Conservation (phyloP, 73 alveolate species). For the Tetrahymena thermophila region DNA sequence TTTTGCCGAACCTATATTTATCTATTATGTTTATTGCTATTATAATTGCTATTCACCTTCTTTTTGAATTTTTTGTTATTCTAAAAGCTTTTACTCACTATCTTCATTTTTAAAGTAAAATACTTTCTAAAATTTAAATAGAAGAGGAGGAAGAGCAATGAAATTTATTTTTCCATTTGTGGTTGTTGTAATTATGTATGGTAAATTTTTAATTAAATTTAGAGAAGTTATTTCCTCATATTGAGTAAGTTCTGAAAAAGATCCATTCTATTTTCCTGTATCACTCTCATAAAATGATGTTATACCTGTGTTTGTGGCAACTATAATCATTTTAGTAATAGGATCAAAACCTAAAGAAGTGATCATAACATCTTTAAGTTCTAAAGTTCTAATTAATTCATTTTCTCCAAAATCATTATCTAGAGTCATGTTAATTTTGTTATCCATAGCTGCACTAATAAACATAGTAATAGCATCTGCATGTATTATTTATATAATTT, state of each 20-base stretch:
- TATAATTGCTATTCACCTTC: background rate
- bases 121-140: constrained; percentile 26
- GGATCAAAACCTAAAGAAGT: constrained; percentile 33
- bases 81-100: constrained; percentile 8
- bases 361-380: constrained; percentile 11
- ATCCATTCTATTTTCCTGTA: constrained; percentile 34
- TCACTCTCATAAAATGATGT: constrained; percentile 36
- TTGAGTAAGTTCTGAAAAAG: constrained; percentile 12
- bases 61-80: background rate
- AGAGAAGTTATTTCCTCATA: constrained; percentile 38
- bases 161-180: constrained; percentile 23
- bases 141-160: constrained; percentile 36
- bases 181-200: constrained; percentile 18
- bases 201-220: constrained; percentile 7
- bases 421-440: constrained; percentile 31
- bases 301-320: constrained; percentile 35
- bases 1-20: background rate
- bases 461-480: constrained; percentile 25
- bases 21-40: background rate
- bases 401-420: constrained; percentile 45
- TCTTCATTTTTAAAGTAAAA: constrained; percentile 23
- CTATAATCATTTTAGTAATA: constrained; percentile 14
- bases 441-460: constrained; percentile 42
- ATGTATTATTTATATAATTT: constrained; percentile 27
- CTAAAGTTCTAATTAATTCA: constrained; percentile 29